Conservation (phyloP, 1,139 yeast genomes). For the Candida sp. region DNA sequence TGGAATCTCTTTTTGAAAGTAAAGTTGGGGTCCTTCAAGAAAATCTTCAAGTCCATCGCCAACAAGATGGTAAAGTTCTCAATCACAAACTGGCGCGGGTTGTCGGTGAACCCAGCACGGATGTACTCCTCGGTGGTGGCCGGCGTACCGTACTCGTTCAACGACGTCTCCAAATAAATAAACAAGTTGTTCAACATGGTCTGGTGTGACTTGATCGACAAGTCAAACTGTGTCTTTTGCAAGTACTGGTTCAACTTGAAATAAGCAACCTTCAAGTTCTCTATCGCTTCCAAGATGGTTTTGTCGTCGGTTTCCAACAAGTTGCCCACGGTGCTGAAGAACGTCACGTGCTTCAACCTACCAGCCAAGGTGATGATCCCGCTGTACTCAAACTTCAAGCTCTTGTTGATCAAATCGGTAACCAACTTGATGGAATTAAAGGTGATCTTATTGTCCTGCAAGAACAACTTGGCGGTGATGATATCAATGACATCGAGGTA, state of each 20-base stretch:
- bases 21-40: constrained; percentile 58
- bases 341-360: constrained; percentile 48
- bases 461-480: constrained; percentile 42
- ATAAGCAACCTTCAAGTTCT: constrained; percentile 38
- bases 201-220: constrained; percentile 45
- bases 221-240: constrained; percentile 39
- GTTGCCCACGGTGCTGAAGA: constrained; percentile 45
- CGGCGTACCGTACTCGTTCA: constrained; percentile 49
- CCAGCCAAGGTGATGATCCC: constrained; percentile 49
- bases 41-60: constrained; percentile 55
- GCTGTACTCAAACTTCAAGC: constrained; percentile 41
- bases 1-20: constrained; percentile 61
- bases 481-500: constrained; percentile 47
- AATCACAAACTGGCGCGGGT: constrained; percentile 45
- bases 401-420: constrained; percentile 47
- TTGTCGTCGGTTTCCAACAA: constrained; percentile 45
- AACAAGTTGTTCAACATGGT: constrained; percentile 47
- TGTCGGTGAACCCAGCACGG: constrained; percentile 51
- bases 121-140: constrained; percentile 51
- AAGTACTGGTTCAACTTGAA: constrained; percentile 44
- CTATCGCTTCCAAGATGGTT: constrained; percentile 35
- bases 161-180: constrained; percentile 41
- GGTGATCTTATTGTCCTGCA: constrained; percentile 50
- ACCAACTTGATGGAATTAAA: constrained; percentile 50
- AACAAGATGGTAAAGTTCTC: constrained; percentile 45